Conservation (phyloP, 176 grass and related monocot genomes). For the Zoysia pacifica region DNA sequence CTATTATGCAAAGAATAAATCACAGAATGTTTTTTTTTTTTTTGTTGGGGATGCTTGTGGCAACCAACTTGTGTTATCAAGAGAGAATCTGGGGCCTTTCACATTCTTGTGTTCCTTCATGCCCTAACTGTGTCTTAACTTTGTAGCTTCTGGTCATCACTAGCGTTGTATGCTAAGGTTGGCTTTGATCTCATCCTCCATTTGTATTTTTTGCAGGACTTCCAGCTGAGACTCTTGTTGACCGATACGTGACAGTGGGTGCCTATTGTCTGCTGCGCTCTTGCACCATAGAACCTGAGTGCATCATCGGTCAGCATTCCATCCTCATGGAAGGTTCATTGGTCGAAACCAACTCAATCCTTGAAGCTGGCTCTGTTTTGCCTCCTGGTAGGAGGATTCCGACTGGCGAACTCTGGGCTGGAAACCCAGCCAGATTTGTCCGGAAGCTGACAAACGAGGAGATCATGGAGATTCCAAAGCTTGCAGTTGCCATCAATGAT, state of each 20-base stretch:
- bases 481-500: constrained; percentile 88
- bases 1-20: not conserved
- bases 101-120: not conserved
- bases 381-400: constrained; percentile 83
- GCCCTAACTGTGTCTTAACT: not conserved
- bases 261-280: constrained; percentile 82
- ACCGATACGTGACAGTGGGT: constrained; percentile 90
- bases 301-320: constrained; percentile 92
- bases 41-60: not conserved
- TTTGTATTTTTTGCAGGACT: constrained; percentile 58
- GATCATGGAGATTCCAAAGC: constrained; percentile 91
- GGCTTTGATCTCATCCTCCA: constrained; percentile 20
- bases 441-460: constrained; percentile 90
- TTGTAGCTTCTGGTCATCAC: not conserved
- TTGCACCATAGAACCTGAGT: constrained; percentile 97
- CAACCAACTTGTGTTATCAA: not conserved
- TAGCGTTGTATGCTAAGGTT: not conserved
- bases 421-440: constrained; percentile 81
- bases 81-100: not conserved
- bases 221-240: constrained; percentile 87
- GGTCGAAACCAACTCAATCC: constrained; percentile 93
- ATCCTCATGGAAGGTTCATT: constrained; percentile 98
- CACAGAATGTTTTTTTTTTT: not conserved
- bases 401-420: constrained; percentile 90
- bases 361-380: constrained; percentile 93